These are phyloP conservation scores for Talaromyces proteolyticus DNA, from an alignment of 495 filamentous ascomycete species.

Conservation along the genomic window DNA sequence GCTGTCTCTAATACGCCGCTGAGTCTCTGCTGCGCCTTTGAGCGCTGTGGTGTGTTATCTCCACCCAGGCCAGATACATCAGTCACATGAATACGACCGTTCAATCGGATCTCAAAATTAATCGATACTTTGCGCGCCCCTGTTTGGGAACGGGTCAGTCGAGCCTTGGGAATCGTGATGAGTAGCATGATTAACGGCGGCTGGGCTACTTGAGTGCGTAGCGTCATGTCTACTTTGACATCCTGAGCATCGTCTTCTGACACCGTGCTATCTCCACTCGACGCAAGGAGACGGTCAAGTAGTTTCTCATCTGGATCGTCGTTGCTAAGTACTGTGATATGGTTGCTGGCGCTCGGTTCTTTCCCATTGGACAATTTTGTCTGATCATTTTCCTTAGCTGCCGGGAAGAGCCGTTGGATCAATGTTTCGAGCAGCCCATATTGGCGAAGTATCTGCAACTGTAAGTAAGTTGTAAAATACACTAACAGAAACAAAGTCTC, in stretches of 20 bases:
- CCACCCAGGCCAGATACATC: conserved; percentile 26
- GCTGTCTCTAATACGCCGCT: conserved; percentile 35
- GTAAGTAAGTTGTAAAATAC: not conserved
- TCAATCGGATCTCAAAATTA: conserved; percentile 54
- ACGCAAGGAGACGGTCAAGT: conserved; percentile 22
- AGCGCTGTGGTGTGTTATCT: conserved; percentile 10
- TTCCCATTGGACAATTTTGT: not conserved
- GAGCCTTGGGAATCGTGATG: conserved; percentile 21
- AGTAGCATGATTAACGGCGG: conserved; percentile 37
- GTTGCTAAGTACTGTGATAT: conserved; percentile 30
- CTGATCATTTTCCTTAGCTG: conserved; percentile 10
- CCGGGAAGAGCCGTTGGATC: conserved; percentile 53
- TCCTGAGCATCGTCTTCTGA: conserved; percentile 15
- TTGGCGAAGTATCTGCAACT: conserved; percentile 55
- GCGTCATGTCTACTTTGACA: conserved; percentile 37
- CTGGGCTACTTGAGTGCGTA: conserved; percentile 38
- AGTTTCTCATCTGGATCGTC: conserved; percentile 31
- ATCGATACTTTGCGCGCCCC: conserved; percentile 23
- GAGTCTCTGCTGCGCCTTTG: conserved; percentile 32
- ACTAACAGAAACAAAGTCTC: conserved; percentile 7
- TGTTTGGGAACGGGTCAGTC: not conserved
- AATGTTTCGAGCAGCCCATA: conserved; percentile 64
- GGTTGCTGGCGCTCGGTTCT: not conserved
- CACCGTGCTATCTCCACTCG: not conserved
- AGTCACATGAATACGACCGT: conserved; percentile 49